Evolutionary conservation across 805 yeast species (phyloP), one percentile per base, ranked within the genome.

Genomic region (Diddensiella caesifluorescens): DNA sequence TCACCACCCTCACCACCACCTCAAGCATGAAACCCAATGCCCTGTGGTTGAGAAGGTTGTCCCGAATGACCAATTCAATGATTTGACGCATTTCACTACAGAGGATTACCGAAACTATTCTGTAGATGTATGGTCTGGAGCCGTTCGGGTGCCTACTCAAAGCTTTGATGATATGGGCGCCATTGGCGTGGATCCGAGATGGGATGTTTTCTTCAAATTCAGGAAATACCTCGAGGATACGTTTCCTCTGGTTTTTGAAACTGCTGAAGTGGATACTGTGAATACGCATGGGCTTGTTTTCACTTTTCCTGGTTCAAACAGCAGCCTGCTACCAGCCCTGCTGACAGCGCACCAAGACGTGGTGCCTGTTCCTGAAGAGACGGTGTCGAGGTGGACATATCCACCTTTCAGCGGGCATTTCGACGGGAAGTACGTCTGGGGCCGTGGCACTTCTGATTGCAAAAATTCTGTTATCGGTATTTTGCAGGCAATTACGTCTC

Each of bases 321-420:
- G 52, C 7, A 44, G 57, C 3, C 63, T 79, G 48, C 79, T 80
- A 57, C 94, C 95, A 10, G 50, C 79, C 21, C 54, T 84, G 62
- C 66, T 83, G 37, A 74, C 81, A 52, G 89, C 89, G 1, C 95
- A 85, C 56, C 82, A 77, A 60, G 94, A 84, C 54, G 85, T 80
- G 4, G 95, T 85, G 20, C 94, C 95, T 1, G 81, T 83, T 7
- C 83, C 78, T 51, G 57, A 60, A 9, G 73, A 50, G 22, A 76
- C 86, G 0, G 60, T 69, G 39, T 61, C 56, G 22, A 65, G 74
- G 42, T 85, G 94, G 94, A 63, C 64, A 0, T 67, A 75, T 54
- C 79, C 79, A 9, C 94, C 95, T 2, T 82, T 77, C 45, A 59
- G 69, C 19, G 87, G 83, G 12, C 65, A 71, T 52, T 83, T 65